Percentiles rank a stretch among this genome's conserved stretches.
Conservation (phyloP, 192 early-diverging fungal genomes). For the Umbelopsis vinacea region DNA sequence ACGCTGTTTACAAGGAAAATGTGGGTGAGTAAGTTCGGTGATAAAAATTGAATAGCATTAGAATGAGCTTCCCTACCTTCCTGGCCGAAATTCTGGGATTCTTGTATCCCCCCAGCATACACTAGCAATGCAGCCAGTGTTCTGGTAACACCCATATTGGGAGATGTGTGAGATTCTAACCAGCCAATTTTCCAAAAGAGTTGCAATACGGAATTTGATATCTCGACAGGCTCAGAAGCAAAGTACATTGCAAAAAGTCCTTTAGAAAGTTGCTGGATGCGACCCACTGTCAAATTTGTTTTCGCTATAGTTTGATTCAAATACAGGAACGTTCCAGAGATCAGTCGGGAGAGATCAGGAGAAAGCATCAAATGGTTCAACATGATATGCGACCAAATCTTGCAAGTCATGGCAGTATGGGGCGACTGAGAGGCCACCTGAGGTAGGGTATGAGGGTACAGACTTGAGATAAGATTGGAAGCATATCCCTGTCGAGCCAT, state of each 20-base stretch:
- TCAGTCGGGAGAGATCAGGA: neutral
- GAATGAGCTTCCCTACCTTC: neutral
- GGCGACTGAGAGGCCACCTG: neutral
- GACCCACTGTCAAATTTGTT: neutral
- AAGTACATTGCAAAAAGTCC: slow-evolving; percentile 9
- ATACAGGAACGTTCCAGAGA: neutral
- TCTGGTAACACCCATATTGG: neutral
- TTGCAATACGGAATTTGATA: neutral
- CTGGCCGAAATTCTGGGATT: neutral
- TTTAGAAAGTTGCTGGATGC: neutral
- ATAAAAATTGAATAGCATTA: neutral
- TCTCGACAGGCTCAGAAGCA: neutral
- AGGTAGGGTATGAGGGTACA: neutral
- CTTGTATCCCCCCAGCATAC: slow-evolving; percentile 10
- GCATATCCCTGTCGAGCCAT: slow-evolving; percentile 16
- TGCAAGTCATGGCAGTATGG: neutral
- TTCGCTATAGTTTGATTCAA: neutral
- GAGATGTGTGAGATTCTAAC: neutral
- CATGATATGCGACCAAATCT: slow-evolving; percentile 8
- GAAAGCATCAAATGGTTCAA: slow-evolving; percentile 1
- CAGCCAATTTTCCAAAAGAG: slow-evolving; percentile 5
- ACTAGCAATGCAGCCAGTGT: slow-evolving; percentile 5
- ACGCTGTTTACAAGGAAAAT: neutral
- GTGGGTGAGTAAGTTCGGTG: neutral
- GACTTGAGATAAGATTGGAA: neutral